Conservation (phyloP, 169 alveolate species). For the Cryptosporidium ryanae region DNA sequence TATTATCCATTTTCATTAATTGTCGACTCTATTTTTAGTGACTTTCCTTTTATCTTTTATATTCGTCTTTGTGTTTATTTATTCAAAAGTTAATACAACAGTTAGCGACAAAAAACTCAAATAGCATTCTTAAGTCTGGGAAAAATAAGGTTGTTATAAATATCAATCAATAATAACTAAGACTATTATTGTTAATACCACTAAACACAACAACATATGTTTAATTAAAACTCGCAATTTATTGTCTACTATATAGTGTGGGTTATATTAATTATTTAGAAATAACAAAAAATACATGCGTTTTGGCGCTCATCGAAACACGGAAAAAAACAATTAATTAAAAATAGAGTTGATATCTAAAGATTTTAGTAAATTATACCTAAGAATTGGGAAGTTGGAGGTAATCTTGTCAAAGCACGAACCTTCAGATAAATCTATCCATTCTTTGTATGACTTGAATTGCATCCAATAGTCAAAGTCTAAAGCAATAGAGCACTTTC, state of each 20-base stretch:
- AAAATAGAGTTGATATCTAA: constrained; percentile 21
- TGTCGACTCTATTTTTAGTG: no score
- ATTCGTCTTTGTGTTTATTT: not conserved
- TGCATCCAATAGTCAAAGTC: constrained; percentile 54
- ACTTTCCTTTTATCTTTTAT: not conserved
- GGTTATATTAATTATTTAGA: not conserved
- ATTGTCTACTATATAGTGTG: no score
- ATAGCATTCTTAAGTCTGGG: no score
- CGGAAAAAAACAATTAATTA: not conserved
- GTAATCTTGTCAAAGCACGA: constrained; percentile 53
- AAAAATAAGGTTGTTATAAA: no score
- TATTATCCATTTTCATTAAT: not conserved
- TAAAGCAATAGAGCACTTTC: constrained; percentile 43
- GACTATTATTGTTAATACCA: no score
- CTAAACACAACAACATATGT: no score
- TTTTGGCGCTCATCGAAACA: not conserved
- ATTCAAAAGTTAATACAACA: no score
- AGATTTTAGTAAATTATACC: not conserved
- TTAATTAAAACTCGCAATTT: no score
- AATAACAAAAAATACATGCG: not conserved
- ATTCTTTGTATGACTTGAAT: not conserved
- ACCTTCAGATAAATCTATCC: constrained; percentile 17
- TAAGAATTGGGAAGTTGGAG: constrained; percentile 23
- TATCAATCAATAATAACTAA: no score
- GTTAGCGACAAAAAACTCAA: no score